These are phyloP conservation scores for Cryphonectria naterciae DNA, from an alignment of 2,329 filamentous ascomycete species.

Conservation along the genomic window DNA sequence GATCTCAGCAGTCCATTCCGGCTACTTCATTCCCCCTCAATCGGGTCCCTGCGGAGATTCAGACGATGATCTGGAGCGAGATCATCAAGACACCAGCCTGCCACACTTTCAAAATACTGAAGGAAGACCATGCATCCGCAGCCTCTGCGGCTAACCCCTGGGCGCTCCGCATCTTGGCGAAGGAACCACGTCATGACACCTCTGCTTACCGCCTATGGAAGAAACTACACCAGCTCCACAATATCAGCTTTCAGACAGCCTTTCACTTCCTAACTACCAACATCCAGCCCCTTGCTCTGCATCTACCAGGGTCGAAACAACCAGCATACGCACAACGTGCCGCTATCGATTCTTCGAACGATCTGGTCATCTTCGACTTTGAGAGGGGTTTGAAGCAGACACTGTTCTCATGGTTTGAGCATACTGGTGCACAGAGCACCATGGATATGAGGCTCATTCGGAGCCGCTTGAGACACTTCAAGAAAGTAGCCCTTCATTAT, in stretches of 20 bases:
- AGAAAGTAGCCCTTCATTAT: constrained; percentile 24
- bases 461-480: constrained; percentile 7
- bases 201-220: constrained; percentile 24
- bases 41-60: constrained; percentile 30
- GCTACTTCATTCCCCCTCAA: not conserved
- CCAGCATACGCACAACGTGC: not conserved
- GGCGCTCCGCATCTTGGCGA: not conserved
- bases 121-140: not conserved
- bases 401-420: constrained; percentile 22
- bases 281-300: not conserved
- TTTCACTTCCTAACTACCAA: constrained; percentile 6
- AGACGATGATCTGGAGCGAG: constrained; percentile 31
- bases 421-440: not conserved
- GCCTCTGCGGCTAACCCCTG: not conserved
- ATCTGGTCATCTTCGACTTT: constrained; percentile 33
- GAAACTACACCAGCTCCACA: constrained; percentile 10
- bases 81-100: constrained; percentile 30
- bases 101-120: constrained; percentile 25
- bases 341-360: constrained; percentile 22
- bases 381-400: not conserved
- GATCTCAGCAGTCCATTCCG: not conserved
- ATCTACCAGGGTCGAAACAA: too few species aligned
- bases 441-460: constrained; percentile 8
- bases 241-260: constrained; percentile 24
- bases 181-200: not conserved